phyloP scores from a whole-genome alignment of 768 basidiomycete species.

The Leccinum obscurum region DNA sequence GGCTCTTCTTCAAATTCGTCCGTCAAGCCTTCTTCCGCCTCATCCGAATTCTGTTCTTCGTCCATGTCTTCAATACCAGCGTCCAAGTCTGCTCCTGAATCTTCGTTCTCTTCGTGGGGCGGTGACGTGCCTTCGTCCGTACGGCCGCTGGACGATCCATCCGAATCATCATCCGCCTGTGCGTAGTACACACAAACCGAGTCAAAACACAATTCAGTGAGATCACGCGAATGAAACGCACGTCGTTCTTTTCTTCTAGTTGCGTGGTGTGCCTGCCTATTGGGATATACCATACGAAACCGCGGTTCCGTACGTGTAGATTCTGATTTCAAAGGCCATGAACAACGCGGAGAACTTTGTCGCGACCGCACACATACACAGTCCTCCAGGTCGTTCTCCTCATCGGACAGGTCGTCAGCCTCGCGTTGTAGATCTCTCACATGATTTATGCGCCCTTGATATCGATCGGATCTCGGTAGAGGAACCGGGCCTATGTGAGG shows the following conservation, averaged over 20 bases:
- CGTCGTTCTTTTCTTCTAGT: constrained; percentile 85
- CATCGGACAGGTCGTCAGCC: constrained; percentile 83
- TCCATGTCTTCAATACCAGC: constrained; percentile 45
- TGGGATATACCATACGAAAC: constrained; percentile 66
- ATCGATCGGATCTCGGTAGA: constrained; percentile 46
- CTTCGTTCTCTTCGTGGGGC: constrained; percentile 41
- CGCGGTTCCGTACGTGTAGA: constrained; percentile 59
- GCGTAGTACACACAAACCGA: neutral
- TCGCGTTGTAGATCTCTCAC: constrained; percentile 71
- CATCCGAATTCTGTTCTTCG: constrained; percentile 42
- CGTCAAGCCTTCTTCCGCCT: constrained; percentile 45
- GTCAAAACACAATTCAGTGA: neutral
- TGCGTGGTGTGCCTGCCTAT: constrained; percentile 73
- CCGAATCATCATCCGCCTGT: constrained; percentile 39
- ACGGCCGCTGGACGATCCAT: constrained; percentile 33
- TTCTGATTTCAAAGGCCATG: constrained; percentile 41
- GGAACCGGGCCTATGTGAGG: constrained; percentile 69
- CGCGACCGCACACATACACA: constrained; percentile 44
- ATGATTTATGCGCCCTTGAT: constrained; percentile 58
- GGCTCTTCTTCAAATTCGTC: constrained; percentile 57
- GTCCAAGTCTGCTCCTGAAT: constrained; percentile 38
- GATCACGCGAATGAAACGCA: constrained; percentile 32
- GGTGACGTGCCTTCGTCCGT: constrained; percentile 31
- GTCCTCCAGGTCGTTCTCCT: constrained; percentile 80
- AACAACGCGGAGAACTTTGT: neutral